Evolutionary conservation across 768 basidiomycete species (phyloP), one percentile per base, ranked within the genome.

Genomic region (Boletus subparvulus): DNA sequence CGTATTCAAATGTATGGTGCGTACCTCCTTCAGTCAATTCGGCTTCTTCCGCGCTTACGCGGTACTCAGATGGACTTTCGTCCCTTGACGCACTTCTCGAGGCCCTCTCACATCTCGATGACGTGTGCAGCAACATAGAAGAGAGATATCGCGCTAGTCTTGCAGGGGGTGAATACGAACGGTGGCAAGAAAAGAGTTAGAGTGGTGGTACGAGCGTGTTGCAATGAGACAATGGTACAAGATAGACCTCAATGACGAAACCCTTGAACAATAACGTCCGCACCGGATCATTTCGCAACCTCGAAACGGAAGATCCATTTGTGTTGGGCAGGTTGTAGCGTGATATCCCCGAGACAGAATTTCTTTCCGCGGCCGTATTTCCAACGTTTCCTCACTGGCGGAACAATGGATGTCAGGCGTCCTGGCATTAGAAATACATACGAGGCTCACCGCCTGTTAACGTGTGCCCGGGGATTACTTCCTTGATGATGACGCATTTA

Each of bases 1-100:
- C 90, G 97, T n/a, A 93, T 98, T 58, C 96, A 98, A 83, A 98
- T 98, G 96, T 97, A 98, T 64, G 94, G 94, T 98, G 65, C 59
- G 94, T 79, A 28, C 5, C 21, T 26, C 17, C 6, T 56, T 43
- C n/a, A 17, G 4, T 50, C 49, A 12, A 21, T n/a, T 3, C 24
- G 17, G 39, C 33, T 6, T 28, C 44, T 14, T 35, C 55, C 37
- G 28, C 19, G 55, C 52, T 56, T 26, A 51, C n/a, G 40, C 14
- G n/a, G 10, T 17, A 1, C 21, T 12, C 40, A 97, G 96, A 98
- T 68, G 81, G 85, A 37, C 77, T 90, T n/a, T 96, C 94, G 4
- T 92, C 96, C 0, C 74, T 95, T 16, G 81, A 84, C 14, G 90
- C 93, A 2, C 81, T 98, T 32, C 77, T 92, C 47, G 78, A 79